Evolutionary conservation across 2,329 filamentous ascomycete genomes (phyloP).

Genomic region (Bertia moriformis): DNA sequence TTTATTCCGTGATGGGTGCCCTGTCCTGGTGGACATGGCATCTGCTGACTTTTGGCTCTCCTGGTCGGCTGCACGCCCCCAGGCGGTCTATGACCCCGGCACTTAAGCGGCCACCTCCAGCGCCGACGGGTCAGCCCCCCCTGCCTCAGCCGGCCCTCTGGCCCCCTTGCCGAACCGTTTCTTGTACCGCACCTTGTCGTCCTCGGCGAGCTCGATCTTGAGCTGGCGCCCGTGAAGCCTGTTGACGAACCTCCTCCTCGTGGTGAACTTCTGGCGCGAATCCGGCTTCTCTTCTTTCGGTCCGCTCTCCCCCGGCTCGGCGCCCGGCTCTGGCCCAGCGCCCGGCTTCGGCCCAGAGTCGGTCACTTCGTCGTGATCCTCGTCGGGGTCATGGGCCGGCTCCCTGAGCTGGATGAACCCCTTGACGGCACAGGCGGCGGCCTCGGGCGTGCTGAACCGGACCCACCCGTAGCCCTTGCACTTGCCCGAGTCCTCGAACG

Average conservation of each 20-base stretch:
- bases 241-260: conserved; percentile 71
- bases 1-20: no score
- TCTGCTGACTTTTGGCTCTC: no score
- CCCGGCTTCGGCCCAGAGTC: conserved; percentile 23
- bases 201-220: conserved; percentile 86
- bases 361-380: conserved; percentile 46
- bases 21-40: no score
- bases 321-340: conserved; percentile 9
- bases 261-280: conserved; percentile 34
- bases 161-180: conserved; percentile 86
- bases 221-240: conserved; percentile 65
- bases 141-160: no score
- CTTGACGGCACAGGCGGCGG: conserved; percentile 62
- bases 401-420: conserved; percentile 65
- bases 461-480: conserved; percentile 98
- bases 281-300: conserved; percentile 17
- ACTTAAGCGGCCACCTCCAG: no score
- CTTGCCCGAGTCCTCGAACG: conserved; percentile 91
- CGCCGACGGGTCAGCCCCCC: no score
- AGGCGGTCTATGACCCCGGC: no score
- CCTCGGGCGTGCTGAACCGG: conserved; percentile 67
- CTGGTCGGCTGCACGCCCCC: no score
- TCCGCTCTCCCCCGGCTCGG: no score
- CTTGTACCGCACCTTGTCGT: conserved; percentile 76
- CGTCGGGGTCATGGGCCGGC: no score